These are phyloP conservation scores for Salix viminalis DNA, from an alignment of 345 rosid species.

Conservation along the genomic window DNA sequence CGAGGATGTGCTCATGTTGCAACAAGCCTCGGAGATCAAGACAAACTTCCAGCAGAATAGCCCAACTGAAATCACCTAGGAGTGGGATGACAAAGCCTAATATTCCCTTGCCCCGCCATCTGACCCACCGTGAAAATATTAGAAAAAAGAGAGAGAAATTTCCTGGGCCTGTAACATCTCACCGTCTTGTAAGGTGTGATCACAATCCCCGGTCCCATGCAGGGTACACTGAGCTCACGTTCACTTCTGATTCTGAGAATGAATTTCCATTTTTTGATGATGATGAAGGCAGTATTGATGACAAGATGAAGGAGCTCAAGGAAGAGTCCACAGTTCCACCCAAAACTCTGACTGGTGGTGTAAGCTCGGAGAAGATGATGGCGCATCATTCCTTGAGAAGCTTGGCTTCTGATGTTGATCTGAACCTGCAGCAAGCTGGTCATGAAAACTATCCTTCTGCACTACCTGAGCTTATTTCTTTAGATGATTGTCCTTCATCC, in stretches of 20 bases:
- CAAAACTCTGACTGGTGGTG: slow-evolving; percentile 11
- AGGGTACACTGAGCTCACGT: slow-evolving; percentile 16
- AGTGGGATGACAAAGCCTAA: slow-evolving; percentile 4
- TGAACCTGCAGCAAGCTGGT: slow-evolving; percentile 15
- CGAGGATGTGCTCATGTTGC: slow-evolving; percentile 21
- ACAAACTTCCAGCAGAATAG: slow-evolving; percentile 31
- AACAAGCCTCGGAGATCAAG: neutral
- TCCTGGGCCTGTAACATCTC: slow-evolving; percentile 18
- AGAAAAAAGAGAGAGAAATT: slow-evolving; percentile 39
- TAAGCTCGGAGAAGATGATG: neutral
- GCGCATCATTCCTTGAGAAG: slow-evolving; percentile 4
- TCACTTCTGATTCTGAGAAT: slow-evolving; percentile 18
- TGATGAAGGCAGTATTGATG: slow-evolving; percentile 29
- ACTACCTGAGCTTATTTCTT: slow-evolving; percentile 28
- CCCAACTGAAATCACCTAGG: slow-evolving; percentile 23
- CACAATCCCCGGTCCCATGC: slow-evolving; percentile 17
- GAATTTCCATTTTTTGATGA: slow-evolving; percentile 20
- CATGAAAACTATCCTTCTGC: slow-evolving; percentile 13
- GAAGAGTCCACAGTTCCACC: slow-evolving; percentile 23
- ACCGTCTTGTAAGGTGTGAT: slow-evolving; percentile 22
- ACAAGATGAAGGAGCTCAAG: slow-evolving; percentile 17
- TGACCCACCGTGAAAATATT: slow-evolving; percentile 27
- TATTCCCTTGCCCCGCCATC: slow-evolving; percentile 22
- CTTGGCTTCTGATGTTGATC: slow-evolving; percentile 11
- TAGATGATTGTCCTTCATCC: slow-evolving; percentile 30